Evolutionary conservation across 1,284 basidiomycete species (phyloP).

Genomic region (Ganoderma meredithae): DNA sequence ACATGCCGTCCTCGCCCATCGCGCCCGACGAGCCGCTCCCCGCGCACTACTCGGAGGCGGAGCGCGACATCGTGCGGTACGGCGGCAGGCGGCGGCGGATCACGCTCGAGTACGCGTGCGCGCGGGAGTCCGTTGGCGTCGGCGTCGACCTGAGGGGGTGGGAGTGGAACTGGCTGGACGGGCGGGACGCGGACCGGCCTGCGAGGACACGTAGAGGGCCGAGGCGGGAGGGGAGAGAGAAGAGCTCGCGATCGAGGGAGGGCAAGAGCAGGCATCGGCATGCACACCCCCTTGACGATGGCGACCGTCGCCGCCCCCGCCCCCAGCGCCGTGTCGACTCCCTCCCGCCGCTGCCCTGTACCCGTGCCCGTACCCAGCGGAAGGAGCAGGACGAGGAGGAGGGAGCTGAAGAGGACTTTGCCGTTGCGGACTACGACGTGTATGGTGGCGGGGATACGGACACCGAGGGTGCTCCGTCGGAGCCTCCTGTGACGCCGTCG

Average conservation of each 20-base stretch:
- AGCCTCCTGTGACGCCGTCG: slow-evolving; percentile 48
- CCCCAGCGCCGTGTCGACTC: not conserved
- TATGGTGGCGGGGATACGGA: slow-evolving; percentile 38
- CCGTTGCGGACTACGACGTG: slow-evolving; percentile 34
- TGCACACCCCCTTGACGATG: too few relatives aligned
- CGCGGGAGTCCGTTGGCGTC: slow-evolving; percentile 53
- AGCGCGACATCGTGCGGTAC: slow-evolving; percentile 56
- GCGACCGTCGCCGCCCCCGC: too few relatives aligned
- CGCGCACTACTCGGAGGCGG: slow-evolving; percentile 22
- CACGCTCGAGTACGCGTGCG: slow-evolving; percentile 80
- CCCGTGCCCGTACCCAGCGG: slow-evolving; percentile 23
- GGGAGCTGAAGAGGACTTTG: slow-evolving; percentile 42
- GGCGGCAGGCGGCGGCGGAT: slow-evolving; percentile 42
- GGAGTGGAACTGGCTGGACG: not conserved
- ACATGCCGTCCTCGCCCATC: slow-evolving; percentile 73
- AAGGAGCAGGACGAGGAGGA: slow-evolving; percentile 36
- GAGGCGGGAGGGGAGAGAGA: slow-evolving; percentile 28
- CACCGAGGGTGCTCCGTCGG: slow-evolving; percentile 45
- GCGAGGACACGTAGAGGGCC: slow-evolving; percentile 1
- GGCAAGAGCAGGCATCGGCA: slow-evolving; percentile 35
- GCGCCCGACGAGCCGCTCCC: slow-evolving; percentile 49
- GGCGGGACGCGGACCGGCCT: not conserved
- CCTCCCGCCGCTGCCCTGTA: too few relatives aligned
- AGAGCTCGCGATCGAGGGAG: slow-evolving; percentile 29
- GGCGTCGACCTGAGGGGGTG: not conserved